Evolutionary conservation across 2,329 filamentous ascomycete species (phyloP).

Genomic region (Fusarium cicatricum): DNA sequence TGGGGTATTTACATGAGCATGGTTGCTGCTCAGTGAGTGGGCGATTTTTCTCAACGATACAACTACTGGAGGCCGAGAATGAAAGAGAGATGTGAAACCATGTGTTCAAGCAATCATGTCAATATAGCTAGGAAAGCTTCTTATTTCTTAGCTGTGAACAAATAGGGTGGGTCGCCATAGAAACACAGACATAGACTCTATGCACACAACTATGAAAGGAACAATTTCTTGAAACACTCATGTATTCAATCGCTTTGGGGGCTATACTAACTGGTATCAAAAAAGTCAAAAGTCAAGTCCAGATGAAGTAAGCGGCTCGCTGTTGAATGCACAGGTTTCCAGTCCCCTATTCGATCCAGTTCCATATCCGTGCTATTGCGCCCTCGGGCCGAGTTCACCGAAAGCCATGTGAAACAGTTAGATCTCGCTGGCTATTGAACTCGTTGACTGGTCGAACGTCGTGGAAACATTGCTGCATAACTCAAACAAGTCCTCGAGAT

Average conservation of each 20-base stretch:
- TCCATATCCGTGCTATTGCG: too few relatives aligned
- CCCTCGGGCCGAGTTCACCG: background rate
- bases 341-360: background rate
- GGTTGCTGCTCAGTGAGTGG: slow-evolving; percentile 51
- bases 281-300: background rate
- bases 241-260: background rate
- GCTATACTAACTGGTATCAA: background rate
- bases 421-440: background rate
- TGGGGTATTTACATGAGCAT: slow-evolving; percentile 83
- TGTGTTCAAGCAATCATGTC: background rate
- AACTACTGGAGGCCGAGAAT: background rate
- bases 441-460: background rate
- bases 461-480: background rate
- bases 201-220: background rate
- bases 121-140: background rate
- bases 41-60: background rate
- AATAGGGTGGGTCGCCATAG: background rate
- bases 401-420: background rate
- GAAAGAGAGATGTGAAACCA: background rate
- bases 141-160: background rate
- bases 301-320: background rate
- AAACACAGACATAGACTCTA: background rate
- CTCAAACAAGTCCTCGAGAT: slow-evolving; percentile 6
- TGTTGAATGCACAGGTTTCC: background rate
- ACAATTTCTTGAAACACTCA: background rate